Evolutionary conservation across 805 yeast genomes (phyloP).

Genomic region (Lachancea sp.): DNA sequence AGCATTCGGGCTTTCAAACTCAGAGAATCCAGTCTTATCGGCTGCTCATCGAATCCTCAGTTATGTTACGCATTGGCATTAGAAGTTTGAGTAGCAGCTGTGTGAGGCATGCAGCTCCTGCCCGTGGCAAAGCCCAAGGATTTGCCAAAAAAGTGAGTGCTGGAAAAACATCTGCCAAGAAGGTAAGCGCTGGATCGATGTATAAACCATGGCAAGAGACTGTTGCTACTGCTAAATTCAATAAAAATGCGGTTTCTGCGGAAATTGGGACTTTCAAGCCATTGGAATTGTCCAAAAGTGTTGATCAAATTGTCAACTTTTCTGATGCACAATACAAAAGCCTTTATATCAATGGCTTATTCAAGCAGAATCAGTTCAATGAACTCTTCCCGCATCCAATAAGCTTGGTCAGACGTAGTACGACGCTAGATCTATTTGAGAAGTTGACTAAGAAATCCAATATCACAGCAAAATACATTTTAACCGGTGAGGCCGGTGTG

Average conservation of each 20-base stretch:
- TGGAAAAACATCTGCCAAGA: slow-evolving; percentile 22
- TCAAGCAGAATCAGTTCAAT: slow-evolving; percentile 59
- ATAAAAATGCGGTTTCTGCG: slow-evolving; percentile 25
- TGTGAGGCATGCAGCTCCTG: slow-evolving; percentile 19
- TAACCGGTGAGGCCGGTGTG: slow-evolving; percentile 67
- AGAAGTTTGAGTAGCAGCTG: slow-evolving; percentile 15
- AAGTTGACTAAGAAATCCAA: slow-evolving; percentile 35
- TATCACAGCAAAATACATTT: slow-evolving; percentile 37
- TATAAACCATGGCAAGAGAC: slow-evolving; percentile 33
- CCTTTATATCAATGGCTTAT: slow-evolving; percentile 52
- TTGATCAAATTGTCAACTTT: slow-evolving; percentile 37
- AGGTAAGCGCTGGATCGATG: slow-evolving; percentile 26
- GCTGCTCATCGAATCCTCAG: not conserved
- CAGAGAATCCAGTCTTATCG: not conserved
- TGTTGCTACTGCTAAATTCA: slow-evolving; percentile 26
- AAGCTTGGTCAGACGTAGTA: slow-evolving; percentile 48
- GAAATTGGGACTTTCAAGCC: slow-evolving; percentile 20
- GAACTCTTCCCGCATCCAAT: slow-evolving; percentile 60
- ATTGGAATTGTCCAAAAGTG: slow-evolving; percentile 6
- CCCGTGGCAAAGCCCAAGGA: slow-evolving; percentile 27
- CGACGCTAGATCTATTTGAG: slow-evolving; percentile 36
- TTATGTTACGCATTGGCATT: slow-evolving; percentile 18
- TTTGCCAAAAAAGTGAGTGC: slow-evolving; percentile 22
- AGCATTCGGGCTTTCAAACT: not conserved
- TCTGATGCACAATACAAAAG: slow-evolving; percentile 36